phyloP scores from a whole-genome alignment of 2,329 filamentous ascomycete species.

The Plectosphaerella sp. region DNA sequence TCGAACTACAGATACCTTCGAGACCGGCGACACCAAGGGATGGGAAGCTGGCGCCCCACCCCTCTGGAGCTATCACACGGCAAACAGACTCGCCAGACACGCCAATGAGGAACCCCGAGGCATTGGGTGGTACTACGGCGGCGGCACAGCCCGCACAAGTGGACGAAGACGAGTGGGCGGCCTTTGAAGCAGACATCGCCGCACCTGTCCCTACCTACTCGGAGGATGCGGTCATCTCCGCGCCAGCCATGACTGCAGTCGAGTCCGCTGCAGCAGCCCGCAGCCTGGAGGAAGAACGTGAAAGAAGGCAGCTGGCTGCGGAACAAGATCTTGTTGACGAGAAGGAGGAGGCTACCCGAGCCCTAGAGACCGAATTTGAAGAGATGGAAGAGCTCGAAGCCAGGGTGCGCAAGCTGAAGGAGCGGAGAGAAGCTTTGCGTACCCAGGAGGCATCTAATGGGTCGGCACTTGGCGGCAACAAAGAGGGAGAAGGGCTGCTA shows the following conservation, averaged over 20 bases:
- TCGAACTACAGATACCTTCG: conserved; percentile 61
- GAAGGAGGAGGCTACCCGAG: conserved; percentile 69
- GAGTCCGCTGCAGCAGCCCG: conserved; percentile 53
- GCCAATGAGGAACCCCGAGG: conserved; percentile 5
- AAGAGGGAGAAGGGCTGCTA: conserved; percentile 18
- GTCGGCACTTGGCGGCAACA: conserved; percentile 11
- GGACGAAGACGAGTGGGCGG: conserved; percentile 80
- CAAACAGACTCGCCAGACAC: conserved; percentile 15
- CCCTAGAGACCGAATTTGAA: conserved; percentile 73
- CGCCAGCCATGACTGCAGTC: conserved; percentile 61
- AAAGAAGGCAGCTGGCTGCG: conserved; percentile 46
- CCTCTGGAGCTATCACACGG: conserved; percentile 5
- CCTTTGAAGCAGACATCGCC: conserved; percentile 80
- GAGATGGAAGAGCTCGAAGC: conserved; percentile 78
- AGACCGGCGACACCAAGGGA: conserved; percentile 52
- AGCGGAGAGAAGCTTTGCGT: conserved; percentile 65
- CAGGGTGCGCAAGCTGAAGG: conserved; percentile 63
- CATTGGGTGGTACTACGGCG: conserved; percentile 11
- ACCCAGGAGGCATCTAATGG: conserved; percentile 21
- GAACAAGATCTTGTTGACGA: conserved; percentile 60
- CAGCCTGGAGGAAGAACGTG: conserved; percentile 45
- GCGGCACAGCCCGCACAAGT: conserved; percentile 19
- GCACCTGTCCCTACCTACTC: conserved; percentile 26
- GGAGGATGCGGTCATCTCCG: conserved; percentile 59
- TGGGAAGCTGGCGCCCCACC: no score